Conservation (phyloP, 345 rosid genomes). For the Eucalyptus sp. region DNA sequence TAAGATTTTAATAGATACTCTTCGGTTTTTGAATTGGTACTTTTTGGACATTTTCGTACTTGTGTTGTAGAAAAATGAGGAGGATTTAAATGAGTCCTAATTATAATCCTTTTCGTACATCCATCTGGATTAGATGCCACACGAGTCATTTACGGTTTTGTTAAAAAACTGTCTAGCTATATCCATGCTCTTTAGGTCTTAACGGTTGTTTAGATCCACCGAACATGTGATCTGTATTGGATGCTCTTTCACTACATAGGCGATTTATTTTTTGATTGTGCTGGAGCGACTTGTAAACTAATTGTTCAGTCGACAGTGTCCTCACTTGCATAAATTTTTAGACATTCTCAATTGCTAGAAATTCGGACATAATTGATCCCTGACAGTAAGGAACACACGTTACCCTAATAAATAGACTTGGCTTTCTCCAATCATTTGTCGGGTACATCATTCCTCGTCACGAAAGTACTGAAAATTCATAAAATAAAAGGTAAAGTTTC, state of each 20-base stretch:
- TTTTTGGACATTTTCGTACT: not conserved
- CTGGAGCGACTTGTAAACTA: accelerated
- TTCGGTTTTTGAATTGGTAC: not conserved
- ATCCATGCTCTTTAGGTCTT: not conserved
- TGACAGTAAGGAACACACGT: accelerated
- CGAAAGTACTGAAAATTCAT: not conserved
- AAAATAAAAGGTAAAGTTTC: not conserved
- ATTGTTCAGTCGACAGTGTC: accelerated
- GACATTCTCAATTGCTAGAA: not conserved
- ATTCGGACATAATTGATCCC: accelerated
- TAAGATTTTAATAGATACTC: too few relatives aligned
- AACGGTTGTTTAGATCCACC: not conserved
- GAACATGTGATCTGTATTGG: not conserved
- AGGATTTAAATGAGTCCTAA: not conserved
- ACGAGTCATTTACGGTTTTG: not conserved
- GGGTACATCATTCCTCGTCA: not conserved
- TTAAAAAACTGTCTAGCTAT: not conserved
- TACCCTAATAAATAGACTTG: too few relatives aligned
- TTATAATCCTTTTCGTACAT: not conserved
- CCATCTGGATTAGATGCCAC: accelerated
- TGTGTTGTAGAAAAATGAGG: not conserved
- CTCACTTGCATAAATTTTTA: not conserved
- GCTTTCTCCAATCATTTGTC: not conserved
- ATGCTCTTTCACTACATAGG: not conserved
- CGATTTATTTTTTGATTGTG: not conserved